phyloP scores from a whole-genome alignment of 768 basidiomycete species.

The Termitomyces bulborhizus region DNA sequence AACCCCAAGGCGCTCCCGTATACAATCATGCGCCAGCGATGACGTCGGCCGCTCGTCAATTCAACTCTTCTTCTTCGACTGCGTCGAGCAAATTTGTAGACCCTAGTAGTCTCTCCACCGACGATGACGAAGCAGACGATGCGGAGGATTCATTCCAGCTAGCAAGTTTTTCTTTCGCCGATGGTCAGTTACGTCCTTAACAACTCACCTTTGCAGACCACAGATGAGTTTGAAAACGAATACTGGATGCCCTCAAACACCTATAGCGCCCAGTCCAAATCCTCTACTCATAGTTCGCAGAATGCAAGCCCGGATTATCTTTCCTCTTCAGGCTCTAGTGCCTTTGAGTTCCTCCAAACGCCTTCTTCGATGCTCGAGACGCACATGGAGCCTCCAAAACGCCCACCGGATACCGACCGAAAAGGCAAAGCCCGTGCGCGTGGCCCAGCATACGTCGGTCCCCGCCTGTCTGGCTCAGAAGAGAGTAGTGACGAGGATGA shows the following conservation, averaged over 20 bases:
- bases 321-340: conserved; percentile 13
- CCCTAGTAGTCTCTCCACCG: conserved; percentile 34
- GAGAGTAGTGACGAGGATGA: conserved; percentile 30
- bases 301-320: conserved; percentile 18
- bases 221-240: conserved; percentile 26
- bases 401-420: conserved; percentile 14
- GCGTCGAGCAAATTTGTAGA: conserved; percentile 36
- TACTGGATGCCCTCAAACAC: conserved; percentile 14
- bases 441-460: conserved; percentile 29
- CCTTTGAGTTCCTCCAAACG: conserved; percentile 21
- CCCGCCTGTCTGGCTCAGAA: conserved; percentile 24
- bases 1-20: conserved; percentile 13
- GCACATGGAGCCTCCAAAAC: conserved; percentile 12
- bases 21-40: conserved; percentile 22
- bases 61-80: conserved; percentile 31
- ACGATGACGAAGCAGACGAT: conserved; percentile 27
- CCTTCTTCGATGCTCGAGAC: conserved; percentile 3
- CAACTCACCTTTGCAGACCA: conserved; percentile 16
- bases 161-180: conserved; percentile 19
- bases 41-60: conserved; percentile 25
- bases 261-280: conserved; percentile 2
- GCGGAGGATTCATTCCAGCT: conserved; percentile 17
- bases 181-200: conserved; percentile 11
- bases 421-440: conserved; percentile 15
- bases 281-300: conserved; percentile 21